These are phyloP conservation scores for Skeletonema marinoi DNA, from an alignment of 108 stramenopile genomes.

Conservation along the genomic window DNA sequence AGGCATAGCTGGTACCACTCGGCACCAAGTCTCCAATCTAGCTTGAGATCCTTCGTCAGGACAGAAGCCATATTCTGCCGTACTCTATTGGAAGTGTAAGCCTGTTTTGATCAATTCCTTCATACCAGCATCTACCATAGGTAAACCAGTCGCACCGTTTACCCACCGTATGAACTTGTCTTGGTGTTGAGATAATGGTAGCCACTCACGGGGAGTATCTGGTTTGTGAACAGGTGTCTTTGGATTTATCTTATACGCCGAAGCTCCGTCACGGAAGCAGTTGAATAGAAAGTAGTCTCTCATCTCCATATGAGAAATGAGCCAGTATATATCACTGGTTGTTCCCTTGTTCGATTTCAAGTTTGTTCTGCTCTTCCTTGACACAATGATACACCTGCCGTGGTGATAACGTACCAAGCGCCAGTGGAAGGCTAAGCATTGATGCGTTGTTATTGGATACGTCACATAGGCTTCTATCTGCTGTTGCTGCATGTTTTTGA, in stretches of 20 bases:
- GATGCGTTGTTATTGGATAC: slow-evolving; percentile 62
- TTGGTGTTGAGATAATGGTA: slow-evolving; percentile 17
- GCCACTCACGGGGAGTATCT: slow-evolving; percentile 20
- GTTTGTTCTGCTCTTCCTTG: slow-evolving; percentile 27
- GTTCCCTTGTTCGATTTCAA: slow-evolving; percentile 10
- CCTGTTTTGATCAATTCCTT: slow-evolving; percentile 84
- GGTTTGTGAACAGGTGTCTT: slow-evolving; percentile 15
- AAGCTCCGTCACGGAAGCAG: slow-evolving; percentile 42
- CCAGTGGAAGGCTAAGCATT: slow-evolving; percentile 44
- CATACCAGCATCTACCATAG: slow-evolving; percentile 92
- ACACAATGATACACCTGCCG: slow-evolving; percentile 48
- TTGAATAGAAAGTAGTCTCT: slow-evolving; percentile 73
- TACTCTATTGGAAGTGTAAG: slow-evolving; percentile 93
- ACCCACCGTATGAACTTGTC: slow-evolving; percentile 59
- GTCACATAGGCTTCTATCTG: slow-evolving; percentile 59
- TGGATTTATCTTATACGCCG: slow-evolving; percentile 23
- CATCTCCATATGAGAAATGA: slow-evolving; percentile 73
- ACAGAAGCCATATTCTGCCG: slow-evolving; percentile 91
- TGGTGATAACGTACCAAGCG: slow-evolving; percentile 62
- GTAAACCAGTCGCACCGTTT: slow-evolving; percentile 78
- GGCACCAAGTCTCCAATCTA: slow-evolving; percentile 93
- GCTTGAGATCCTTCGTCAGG: slow-evolving; percentile 74
- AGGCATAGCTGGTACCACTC: slow-evolving; percentile 85
- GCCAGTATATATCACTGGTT: slow-evolving; percentile 47
- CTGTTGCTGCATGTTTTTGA: slow-evolving; percentile 45